phyloP scores from a whole-genome alignment of 2,329 filamentous ascomycete species.

The Fusarium ambrosium region DNA sequence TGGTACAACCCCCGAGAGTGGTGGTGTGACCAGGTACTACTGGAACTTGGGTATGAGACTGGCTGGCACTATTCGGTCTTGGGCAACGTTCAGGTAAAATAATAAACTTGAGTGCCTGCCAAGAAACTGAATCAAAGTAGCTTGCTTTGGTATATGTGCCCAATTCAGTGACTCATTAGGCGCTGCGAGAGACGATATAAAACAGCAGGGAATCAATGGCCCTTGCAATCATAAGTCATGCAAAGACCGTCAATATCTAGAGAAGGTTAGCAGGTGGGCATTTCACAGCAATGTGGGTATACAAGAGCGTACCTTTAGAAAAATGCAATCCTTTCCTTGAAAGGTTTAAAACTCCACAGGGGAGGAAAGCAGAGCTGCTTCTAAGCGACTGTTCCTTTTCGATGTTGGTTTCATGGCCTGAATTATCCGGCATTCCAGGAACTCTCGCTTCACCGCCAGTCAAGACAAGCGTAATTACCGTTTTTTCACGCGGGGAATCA shows the following conservation, averaged over 20 bases:
- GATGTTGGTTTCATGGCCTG: not conserved
- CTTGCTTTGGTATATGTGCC: not conserved
- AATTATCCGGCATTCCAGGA: not conserved
- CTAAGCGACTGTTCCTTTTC: not conserved
- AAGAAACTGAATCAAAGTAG: not conserved
- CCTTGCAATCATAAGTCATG: not conserved
- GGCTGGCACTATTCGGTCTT: not conserved
- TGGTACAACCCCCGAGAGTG: not conserved
- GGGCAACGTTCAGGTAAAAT: not conserved
- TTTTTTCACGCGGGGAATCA: not conserved
- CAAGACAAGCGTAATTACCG: not conserved
- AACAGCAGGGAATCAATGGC: not conserved
- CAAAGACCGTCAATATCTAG: not conserved
- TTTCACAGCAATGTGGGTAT: not conserved
- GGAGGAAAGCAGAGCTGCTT: not conserved
- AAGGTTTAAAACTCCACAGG: not conserved
- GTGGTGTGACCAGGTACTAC: not conserved
- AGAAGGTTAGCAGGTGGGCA: not conserved
- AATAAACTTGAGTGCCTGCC: not conserved
- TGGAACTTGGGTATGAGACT: not conserved
- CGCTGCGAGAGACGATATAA: not conserved
- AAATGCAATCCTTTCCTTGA: not conserved
- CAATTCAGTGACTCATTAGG: constrained; percentile 4
- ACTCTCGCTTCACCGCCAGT: not conserved
- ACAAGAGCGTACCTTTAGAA: not conserved